Conservation (phyloP, 306 rosid genomes). For the Vigna radiata region DNA sequence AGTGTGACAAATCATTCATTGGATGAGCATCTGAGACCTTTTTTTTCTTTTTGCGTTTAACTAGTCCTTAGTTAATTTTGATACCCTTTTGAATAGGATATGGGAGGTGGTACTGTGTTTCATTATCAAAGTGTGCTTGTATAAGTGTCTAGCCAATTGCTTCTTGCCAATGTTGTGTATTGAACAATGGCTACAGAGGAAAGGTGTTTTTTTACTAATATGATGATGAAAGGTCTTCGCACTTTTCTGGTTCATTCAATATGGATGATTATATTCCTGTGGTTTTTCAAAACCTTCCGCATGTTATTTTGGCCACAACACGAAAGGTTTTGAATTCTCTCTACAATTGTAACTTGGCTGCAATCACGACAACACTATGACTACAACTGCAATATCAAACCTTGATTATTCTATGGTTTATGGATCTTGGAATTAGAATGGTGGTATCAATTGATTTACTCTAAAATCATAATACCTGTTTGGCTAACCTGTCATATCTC, state of each 20-base stretch:
- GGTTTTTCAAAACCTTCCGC: background rate
- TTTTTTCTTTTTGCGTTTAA: background rate
- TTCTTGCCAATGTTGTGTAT: background rate
- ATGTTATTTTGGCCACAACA: background rate
- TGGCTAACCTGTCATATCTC: background rate
- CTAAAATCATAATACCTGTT: background rate
- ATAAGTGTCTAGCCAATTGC: background rate
- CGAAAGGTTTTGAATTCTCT: background rate
- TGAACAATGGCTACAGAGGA: background rate
- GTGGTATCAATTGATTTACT: conserved; percentile 7
- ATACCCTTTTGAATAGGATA: conserved; percentile 25
- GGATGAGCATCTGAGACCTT: background rate
- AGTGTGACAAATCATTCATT: conserved; percentile 14
- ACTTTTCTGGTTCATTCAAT: background rate
- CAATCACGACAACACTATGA: background rate
- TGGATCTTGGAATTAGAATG: conserved; percentile 29
- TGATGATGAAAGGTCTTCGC: conserved; percentile 20
- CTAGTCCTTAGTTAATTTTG: background rate
- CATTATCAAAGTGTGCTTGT: conserved; percentile 7
- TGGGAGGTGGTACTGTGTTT: background rate
- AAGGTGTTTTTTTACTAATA: background rate
- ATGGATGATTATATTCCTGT: background rate
- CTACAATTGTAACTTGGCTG: background rate
- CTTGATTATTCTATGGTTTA: background rate
- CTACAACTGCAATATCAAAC: background rate